Evolutionary conservation across 345 rosid species (phyloP), one percentile per base, ranked within the genome.

Genomic region (Adansonia digitata): DNA sequence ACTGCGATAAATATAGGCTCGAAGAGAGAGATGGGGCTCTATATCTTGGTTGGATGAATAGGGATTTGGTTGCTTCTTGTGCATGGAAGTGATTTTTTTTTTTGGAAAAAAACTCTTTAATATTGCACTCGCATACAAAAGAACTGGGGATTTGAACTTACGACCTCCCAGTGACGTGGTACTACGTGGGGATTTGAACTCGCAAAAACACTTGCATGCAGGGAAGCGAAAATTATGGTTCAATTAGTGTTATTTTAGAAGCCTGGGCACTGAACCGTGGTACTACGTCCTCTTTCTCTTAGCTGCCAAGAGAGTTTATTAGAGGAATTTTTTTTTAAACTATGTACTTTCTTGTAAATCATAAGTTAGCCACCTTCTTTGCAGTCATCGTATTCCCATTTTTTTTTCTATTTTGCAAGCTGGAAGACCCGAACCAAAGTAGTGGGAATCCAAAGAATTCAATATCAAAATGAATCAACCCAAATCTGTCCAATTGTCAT

Each of bases 61-160:
- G 97, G 82, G 85, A 89, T 86, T 83, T 94, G 92, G 92, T 90
- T 27, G 97, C 94, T 14, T 88, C 97, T 27, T 87, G 93, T 76
- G 98, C 98, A 4, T 94, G 97, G 98, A 85, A 83, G 78, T 91
- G 82, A 89, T 69, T 71, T 40, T 15, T 49, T n/a, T 5, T 51
- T n/a, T n/a, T n/a, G n/a, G n/a, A n/a, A n/a, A n/a, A n/a, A 2
- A 0, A 5, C 53, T 72, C 39, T 72, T 40, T 37, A 12, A 27
- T 40, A 31, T 20, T 59, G 15, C 37, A 5, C 31, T 35, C 49
- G 22, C 27, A n/a, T 52, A 13, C 52, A 29, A 34, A 0, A 5
- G 73, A 60, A 53, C 2, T n/a, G 17, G 31, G 22, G 15, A 7
- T 12, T 74, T 5, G 35, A 71, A 17, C 66, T 29, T 12, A 69